phyloP scores from a whole-genome alignment of 768 basidiomycete genomes.

The Suillus luteus region DNA sequence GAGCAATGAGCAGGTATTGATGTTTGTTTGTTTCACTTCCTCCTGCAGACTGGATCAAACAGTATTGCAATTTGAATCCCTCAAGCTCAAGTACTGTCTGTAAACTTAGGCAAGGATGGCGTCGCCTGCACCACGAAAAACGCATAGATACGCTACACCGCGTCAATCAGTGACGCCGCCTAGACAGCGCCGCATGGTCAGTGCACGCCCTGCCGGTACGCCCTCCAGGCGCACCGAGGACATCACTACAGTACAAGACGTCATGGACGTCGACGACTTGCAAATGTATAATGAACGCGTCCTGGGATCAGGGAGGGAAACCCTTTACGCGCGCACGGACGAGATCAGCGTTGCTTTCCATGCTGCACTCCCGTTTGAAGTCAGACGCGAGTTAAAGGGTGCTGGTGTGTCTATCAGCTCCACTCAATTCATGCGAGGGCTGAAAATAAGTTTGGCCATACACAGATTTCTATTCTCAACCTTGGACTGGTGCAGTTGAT shows the following conservation, averaged over 20 bases:
- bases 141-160: conserved; percentile 35
- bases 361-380: conserved; percentile 70
- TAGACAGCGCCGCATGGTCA: conserved; percentile 29
- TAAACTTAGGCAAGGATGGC: conserved; percentile 24
- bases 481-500: conserved; percentile 73
- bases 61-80: neutral
- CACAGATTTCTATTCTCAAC: conserved; percentile 67
- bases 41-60: neutral
- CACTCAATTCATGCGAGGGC: neutral
- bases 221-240: conserved; percentile 30
- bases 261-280: conserved; percentile 70
- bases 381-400: conserved; percentile 68
- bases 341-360: conserved; percentile 70
- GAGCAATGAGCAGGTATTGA: conserved; percentile 5
- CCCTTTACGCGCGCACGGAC: conserved; percentile 66
- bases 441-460: neutral
- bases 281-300: conserved; percentile 42
- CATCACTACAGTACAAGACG: conserved; percentile 47
- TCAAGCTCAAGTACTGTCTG: too few species aligned
- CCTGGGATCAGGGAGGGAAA: conserved; percentile 31
- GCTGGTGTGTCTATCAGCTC: conserved; percentile 46
- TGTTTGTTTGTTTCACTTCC: neutral
- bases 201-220: conserved; percentile 23
- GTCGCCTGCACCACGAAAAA: conserved; percentile 61
- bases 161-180: conserved; percentile 27